A percentile compares a stretch with the other conserved stretches of the same genome.
Evolutionary conservation across 352 stramenopile species (phyloP).

Genomic region (Phytopythium boreale): DNA sequence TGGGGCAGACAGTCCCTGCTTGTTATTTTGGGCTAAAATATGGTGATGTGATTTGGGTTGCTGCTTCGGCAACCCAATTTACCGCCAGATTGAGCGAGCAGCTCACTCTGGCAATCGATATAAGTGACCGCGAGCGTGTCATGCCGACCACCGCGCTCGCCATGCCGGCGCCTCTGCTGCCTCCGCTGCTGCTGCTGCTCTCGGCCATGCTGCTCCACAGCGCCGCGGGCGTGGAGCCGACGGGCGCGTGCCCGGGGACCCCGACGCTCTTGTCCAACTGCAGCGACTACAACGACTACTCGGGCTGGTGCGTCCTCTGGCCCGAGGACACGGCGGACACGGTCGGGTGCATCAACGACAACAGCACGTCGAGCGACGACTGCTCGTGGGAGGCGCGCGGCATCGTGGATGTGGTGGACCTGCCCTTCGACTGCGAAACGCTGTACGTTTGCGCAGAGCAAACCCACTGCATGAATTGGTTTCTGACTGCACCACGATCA

Average conservation of each 20-base stretch:
- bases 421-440: conserved; percentile 6
- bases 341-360: neutral
- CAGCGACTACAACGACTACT: neutral
- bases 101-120: neutral
- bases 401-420: neutral
- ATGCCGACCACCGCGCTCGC: neutral
- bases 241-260: neutral
- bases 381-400: neutral
- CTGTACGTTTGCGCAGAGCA: neutral
- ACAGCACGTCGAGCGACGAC: neutral
- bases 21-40: no score
- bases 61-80: no score
- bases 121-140: neutral
- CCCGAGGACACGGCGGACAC: neutral
- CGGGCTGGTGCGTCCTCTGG: neutral
- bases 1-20: no score
- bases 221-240: neutral
- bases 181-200: neutral
- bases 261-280: conserved; percentile 1
- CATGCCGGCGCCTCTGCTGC: neutral
- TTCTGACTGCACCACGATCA: neutral
- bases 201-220: neutral
- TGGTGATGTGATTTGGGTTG: no score
- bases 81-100: no score
- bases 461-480: neutral